Evolutionary conservation across 75 land plant species (phyloP), one percentile per base, ranked within the genome.

Genomic region (Cryptomeria japonica): DNA sequence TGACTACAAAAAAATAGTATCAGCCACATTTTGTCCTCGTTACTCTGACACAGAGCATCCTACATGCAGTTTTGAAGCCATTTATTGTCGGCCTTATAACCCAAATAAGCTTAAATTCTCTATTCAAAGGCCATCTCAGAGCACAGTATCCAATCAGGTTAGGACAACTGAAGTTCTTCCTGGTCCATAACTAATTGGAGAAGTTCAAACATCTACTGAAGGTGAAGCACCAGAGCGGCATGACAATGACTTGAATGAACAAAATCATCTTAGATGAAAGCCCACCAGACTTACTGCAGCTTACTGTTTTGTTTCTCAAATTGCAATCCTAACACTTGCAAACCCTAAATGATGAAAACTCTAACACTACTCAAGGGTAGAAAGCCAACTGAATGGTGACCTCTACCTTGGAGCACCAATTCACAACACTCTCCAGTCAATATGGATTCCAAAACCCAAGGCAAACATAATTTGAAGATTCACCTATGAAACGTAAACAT

Each of bases 171-270:
- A 44, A 44, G 47, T 44, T 44, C 47, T 44, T 44, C 3, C 47
- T 8, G 3, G 47, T 44, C 47, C 47, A 44, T 44, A 7, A 3
- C 47, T 44, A 58, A 58, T 19, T 58, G 64, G 3, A 58, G 19
- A 58, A 22, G 64, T 15, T 58, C 4, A 15, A 58, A 25, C 72
- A 22, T 28, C n/a, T 68, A 1, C 72, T 68, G 72, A 25, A 14
- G 72, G 22, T 58, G 64, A 58, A 58, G 64, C 64, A 16, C 64
- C 64, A 58, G 64, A 58, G 22, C 70, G 91, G 53, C 91, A 84
- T 51, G 89, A 42, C 84, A 88, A 88, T 85, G 91, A 90, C 83
- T 83, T 90, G 90, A 90, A 90, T 58, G 91, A 90, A 70, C 87
- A 90, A 19, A 85, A n/a, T 88, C 55, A 80, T 90, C 22, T 78